Evolutionary conservation across 139 green algal species (phyloP).

Genomic region (Coelastrella sp.): DNA sequence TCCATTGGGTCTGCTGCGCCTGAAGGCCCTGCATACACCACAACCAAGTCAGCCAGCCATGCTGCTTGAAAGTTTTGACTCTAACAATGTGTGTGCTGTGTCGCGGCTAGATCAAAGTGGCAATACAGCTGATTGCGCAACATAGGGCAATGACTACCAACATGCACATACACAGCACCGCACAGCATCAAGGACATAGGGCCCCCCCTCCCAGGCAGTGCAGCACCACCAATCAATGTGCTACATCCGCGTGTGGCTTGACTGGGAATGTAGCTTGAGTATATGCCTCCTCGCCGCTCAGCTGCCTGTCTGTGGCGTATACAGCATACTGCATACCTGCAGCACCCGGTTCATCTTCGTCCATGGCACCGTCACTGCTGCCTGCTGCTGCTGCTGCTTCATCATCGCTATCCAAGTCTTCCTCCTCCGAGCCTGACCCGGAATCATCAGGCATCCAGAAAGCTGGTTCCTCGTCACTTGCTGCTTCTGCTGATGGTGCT

Average conservation of each 20-base stretch:
- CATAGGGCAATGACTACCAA: too few species aligned
- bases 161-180: too few species aligned
- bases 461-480: background rate
- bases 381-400: slow-evolving; percentile 16
- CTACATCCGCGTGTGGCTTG: too few species aligned
- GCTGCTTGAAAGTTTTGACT: too few species aligned
- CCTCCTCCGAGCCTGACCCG: background rate
- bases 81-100: too few species aligned
- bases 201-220: too few species aligned
- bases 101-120: too few species aligned
- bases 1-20: slow-evolving; percentile 34
- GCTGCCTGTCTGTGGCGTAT: background rate
- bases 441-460: background rate
- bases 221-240: too few species aligned
- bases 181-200: too few species aligned
- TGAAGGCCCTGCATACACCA: background rate
- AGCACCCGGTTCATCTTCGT: background rate
- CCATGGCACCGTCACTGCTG: background rate
- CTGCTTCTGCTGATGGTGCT: background rate
- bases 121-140: too few species aligned
- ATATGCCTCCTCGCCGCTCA: background rate
- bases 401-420: background rate
- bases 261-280: too few species aligned
- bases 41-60: background rate
- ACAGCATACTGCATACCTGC: background rate